Evolutionary conservation across 192 early-diverging fungal species (phyloP).

Genomic region (Radiomyces spectabilis): DNA sequence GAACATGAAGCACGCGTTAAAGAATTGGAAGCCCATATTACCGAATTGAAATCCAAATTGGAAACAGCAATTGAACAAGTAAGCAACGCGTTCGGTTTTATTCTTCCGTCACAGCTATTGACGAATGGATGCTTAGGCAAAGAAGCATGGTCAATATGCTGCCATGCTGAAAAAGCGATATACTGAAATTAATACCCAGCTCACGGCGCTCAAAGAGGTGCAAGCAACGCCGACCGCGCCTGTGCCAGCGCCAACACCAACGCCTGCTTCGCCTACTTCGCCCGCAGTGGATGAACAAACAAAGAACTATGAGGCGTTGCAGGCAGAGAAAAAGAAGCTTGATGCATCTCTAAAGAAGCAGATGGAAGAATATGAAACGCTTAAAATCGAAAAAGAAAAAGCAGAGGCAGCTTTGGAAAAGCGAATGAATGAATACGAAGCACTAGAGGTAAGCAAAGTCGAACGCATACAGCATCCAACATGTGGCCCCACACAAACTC

Average conservation of each 20-base stretch:
- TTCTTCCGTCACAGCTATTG: constrained; percentile 2
- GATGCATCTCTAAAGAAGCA: neutral
- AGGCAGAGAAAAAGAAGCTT: too few relatives aligned
- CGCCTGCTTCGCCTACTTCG: too few relatives aligned
- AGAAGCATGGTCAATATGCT: neutral
- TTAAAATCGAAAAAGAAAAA: too few relatives aligned
- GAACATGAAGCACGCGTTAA: constrained; percentile 2
- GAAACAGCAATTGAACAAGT: constrained; percentile 7
- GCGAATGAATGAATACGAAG: neutral
- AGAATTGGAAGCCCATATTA: neutral
- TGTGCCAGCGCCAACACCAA: neutral
- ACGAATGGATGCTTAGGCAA: constrained; percentile 1
- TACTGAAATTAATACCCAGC: neutral
- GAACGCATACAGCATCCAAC: too few relatives aligned
- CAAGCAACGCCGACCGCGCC: neutral
- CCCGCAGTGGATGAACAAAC: neutral
- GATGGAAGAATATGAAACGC: neutral
- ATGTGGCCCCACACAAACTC: too few relatives aligned
- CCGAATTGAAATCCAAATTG: neutral
- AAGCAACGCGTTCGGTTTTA: constrained; percentile 6
- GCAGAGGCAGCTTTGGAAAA: neutral
- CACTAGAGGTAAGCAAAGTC: too few relatives aligned
- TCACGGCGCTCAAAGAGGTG: constrained; percentile 9
- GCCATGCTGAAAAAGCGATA: neutral
- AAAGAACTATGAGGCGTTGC: too few relatives aligned